These are phyloP conservation scores for Macrophomina phaseolina DNA, from an alignment of 2,329 filamentous ascomycete genomes.

Conservation along the genomic window DNA sequence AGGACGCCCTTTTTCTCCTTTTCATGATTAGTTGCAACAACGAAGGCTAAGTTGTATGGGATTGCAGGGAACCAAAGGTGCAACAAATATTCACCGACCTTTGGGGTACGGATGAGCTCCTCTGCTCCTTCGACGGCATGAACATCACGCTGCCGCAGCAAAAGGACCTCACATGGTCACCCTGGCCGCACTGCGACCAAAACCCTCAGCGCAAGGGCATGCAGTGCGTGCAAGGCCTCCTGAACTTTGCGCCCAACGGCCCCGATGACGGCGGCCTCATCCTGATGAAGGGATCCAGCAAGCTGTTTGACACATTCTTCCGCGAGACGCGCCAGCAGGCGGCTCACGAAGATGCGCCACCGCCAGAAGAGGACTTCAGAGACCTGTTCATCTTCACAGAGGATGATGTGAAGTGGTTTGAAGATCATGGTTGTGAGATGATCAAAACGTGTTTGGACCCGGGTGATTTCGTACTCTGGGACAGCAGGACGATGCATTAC, in stretches of 20 bases:
- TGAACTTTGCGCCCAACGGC: conserved; percentile 54
- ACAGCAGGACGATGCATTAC: conserved; percentile 55
- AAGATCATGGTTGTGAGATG: conserved; percentile 46
- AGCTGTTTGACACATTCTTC: conserved; percentile 23
- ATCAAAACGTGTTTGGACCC: conserved; percentile 50
- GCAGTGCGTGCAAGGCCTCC: conserved; percentile 51
- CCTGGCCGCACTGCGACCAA: conserved; percentile 56
- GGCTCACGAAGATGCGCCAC: conserved; percentile 29
- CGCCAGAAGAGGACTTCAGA: conserved; percentile 33
- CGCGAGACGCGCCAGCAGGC: conserved; percentile 44
- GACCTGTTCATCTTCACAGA: conserved; percentile 53
- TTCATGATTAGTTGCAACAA: not conserved
- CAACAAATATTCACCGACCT: conserved; percentile 51
- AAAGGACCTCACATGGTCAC: conserved; percentile 47
- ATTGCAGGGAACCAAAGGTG: conserved; percentile 44
- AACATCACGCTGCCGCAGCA: conserved; percentile 51
- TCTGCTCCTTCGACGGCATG: conserved; percentile 43
- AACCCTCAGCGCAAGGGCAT: conserved; percentile 49
- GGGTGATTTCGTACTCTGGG: conserved; percentile 55
- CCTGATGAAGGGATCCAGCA: conserved; percentile 50
- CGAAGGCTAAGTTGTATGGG: not conserved
- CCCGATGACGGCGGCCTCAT: conserved; percentile 56
- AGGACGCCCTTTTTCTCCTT: not conserved
- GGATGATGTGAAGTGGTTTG: conserved; percentile 52
- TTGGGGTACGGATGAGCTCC: conserved; percentile 44